Base-by-base conservation (phyloP, 495 filamentous ascomycete species). In the Penicillium robsamsonii region DNA sequence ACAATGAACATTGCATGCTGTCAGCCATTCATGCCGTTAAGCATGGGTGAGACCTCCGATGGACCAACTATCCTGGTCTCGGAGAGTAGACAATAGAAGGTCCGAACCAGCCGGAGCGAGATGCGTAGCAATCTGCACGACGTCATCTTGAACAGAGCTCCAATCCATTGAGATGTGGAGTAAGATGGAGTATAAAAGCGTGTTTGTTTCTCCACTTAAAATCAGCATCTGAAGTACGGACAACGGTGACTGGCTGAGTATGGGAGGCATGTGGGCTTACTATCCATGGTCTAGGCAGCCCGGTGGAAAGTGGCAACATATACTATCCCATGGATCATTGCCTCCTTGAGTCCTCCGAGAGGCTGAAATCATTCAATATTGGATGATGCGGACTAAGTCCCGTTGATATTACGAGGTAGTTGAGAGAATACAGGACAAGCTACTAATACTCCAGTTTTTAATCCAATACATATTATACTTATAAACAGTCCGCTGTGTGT, bases 101-200 rank as follows among this genome's bases (percentile, higher is more conserved):
- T 41, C 59, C 64, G 57, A 60, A 50, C 65, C 65, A 63, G 65
- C 44, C 62, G 65, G 59, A 65, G 24, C 53, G 17, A 44, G 33
- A 46, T 62, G 51, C 64, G 54, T 29, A 43, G 33, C 41, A 17
- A 40, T 37, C 53, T n/a, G 15, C 12, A 38, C 57, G 33, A 67
- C 65, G 65, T 67, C 65, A 67, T 67, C 18, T 37, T 62, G 30
- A 58, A 46, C 20, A 48, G 53, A 58, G 44, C 13, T 58, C 31
- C 46, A 41, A 52, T 60, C 6, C 18, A 42, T n/a, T 37, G 52
- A 33, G 35, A 9, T 58, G 60, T 60, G 57, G 57, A 63, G 59
- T 46, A 62, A 54, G 27, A 15, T 60, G 59, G 59, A 63, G 55
- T 18, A 59, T 54, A 37, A 11, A 27, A 2, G 15, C 17, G 30